Base-by-base conservation (phyloP, 768 basidiomycete species). In the Kwoniella sp. region DNA sequence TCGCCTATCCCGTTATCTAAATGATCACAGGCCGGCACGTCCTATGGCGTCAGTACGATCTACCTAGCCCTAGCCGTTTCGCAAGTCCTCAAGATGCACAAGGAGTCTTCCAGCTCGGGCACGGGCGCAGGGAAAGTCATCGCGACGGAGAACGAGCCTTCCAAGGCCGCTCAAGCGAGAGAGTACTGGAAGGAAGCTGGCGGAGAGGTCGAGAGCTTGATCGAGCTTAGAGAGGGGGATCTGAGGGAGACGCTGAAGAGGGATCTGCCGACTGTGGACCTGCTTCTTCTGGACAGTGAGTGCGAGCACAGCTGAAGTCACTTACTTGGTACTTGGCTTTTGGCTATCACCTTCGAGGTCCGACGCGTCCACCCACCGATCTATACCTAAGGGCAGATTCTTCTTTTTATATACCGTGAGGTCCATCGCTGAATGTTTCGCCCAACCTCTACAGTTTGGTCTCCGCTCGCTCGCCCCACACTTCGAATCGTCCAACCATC, bases 11-110 rank as follows among this genome's bases (percentile, higher is more conserved):
- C 17, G 26, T 12, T n/a, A n/a, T n/a, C n/a, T n/a, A n/a, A n/a
- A n/a, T n/a, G 29, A 34, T 37, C 22, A 34, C 25, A 71, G 69
- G 69, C 64, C 15, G 73, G 73, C 1, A 73, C 73, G 11, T 69
- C 67, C 52, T 69, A 63, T 45, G 73, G 73, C n/a, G 70, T 71
- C 26, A 66, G 64, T 20, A 64, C 69, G 31, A 68, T 73, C 61
- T 73, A 70, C 67, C 70, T 73, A 2, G 38, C 69, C 23, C 58
- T 70, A 7, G 73, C 69, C n/a, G 64, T 73, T 7, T 22, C 41
- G 29, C 55, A 57, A 38, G 67, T 58, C 29, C 37, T 65, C 48
- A 48, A 59, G 51, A 37, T 38, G 17, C 41, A 45, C 11, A 45
- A 45, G 4, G 3, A 45, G 15, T 45, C 41, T 3, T 37, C 34